Evolutionary conservation across 495 filamentous ascomycete genomes (phyloP).

Genomic region (Aspergillus conjunctus): DNA sequence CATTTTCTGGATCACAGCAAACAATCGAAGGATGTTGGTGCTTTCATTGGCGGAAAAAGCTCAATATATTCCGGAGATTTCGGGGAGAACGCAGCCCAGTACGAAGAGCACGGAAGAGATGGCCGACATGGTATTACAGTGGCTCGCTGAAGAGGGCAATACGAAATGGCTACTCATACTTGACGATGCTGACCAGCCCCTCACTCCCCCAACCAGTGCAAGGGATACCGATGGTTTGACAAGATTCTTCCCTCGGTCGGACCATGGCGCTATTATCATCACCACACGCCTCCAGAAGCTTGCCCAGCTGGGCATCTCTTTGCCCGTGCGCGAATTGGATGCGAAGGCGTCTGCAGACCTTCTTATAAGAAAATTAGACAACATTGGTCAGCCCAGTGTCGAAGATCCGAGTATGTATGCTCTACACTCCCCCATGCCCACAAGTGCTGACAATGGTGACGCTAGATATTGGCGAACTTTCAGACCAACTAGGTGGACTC

Average conservation of each 20-base stretch:
- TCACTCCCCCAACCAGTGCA: neutral
- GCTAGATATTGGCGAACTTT: neutral
- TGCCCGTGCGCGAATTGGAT: neutral
- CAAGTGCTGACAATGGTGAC: neutral
- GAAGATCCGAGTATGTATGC: no score
- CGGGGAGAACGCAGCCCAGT: neutral
- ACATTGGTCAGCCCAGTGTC: no score
- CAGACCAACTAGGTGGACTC: neutral
- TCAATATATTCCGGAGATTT: neutral
- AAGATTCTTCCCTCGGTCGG: neutral
- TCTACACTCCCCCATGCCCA: neutral
- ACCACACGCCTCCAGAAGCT: neutral
- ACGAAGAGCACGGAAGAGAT: neutral
- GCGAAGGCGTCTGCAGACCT: neutral
- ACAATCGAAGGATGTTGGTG: neutral
- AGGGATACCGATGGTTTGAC: neutral
- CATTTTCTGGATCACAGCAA: neutral
- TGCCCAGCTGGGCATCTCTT: neutral
- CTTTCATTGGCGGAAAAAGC: neutral
- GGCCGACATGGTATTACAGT: neutral
- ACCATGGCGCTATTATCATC: conserved; percentile 1
- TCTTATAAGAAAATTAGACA: no score
- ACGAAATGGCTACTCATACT: conserved; percentile 1
- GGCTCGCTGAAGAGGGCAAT: neutral
- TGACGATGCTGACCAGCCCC: neutral